Percentiles rank a stretch among this genome's conserved stretches.
Evolutionary conservation across 140 eudicot species (phyloP).

Genomic region (Senecio squalidus): DNA sequence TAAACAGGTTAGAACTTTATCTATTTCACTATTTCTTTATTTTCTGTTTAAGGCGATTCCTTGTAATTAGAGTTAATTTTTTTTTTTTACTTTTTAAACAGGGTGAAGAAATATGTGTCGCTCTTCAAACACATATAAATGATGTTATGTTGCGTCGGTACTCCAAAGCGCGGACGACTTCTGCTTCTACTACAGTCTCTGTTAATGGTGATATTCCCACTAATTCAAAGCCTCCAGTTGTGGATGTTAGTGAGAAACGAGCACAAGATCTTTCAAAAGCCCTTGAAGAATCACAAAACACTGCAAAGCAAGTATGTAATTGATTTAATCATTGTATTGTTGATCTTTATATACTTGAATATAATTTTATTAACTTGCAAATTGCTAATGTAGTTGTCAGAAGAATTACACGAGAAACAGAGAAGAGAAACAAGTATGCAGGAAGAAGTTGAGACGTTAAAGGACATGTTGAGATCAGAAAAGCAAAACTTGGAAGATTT

Average conservation of each 20-base stretch:
- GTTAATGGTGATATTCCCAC: slow-evolving; percentile 45
- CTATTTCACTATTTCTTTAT: background rate
- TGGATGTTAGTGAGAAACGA: slow-evolving; percentile 69
- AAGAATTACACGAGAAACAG: slow-evolving; percentile 60
- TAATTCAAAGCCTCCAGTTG: slow-evolving; percentile 43
- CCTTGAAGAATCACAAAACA: slow-evolving; percentile 74
- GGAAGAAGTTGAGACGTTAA: slow-evolving; percentile 68
- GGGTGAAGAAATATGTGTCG: slow-evolving; percentile 99
- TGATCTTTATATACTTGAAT: background rate
- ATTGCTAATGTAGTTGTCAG: slow-evolving; percentile 54
- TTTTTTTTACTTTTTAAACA: slow-evolving; percentile 15
- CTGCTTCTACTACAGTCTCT: slow-evolving; percentile 42
- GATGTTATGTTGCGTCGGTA: slow-evolving; percentile 98
- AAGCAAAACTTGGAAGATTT: slow-evolving; percentile 57
- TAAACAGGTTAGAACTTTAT: slow-evolving; percentile 58
- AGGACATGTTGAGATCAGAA: slow-evolving; percentile 52
- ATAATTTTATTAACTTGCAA: background rate
- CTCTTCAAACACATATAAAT: slow-evolving; percentile 97
- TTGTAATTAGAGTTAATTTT: background rate
- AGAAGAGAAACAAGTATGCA: slow-evolving; percentile 47
- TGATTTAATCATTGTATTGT: too few relatives aligned
- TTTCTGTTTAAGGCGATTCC: background rate
- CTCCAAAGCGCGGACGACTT: slow-evolving; percentile 86
- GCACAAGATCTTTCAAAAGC: slow-evolving; percentile 72
- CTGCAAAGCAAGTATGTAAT: slow-evolving; percentile 62